These are phyloP conservation scores for Lentinula novae-zelandiae DNA, from an alignment of 1,284 basidiomycete genomes.

Conservation along the genomic window DNA sequence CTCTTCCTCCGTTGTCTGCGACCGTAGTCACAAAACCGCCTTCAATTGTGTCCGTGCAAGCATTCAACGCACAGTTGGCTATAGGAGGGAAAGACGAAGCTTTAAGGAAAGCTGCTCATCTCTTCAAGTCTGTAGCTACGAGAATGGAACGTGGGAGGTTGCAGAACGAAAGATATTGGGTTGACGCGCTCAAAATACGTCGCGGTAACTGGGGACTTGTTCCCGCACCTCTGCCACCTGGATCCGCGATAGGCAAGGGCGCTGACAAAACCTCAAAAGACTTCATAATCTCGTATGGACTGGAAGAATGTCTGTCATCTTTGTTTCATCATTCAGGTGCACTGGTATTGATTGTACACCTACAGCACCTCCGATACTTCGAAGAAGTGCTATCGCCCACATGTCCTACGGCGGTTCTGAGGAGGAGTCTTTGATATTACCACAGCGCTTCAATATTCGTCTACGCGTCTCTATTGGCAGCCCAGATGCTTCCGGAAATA, in stretches of 20 bases:
- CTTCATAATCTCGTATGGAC: conserved; percentile 70
- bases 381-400: conserved; percentile 63
- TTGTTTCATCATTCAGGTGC: conserved; percentile 21
- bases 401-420: conserved; percentile 48
- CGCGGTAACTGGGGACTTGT: conserved; percentile 73
- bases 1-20: conserved; percentile 46
- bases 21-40: conserved; percentile 63
- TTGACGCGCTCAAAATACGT: conserved; percentile 70
- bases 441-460: conserved; percentile 54
- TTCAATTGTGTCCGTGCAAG: conserved; percentile 63
- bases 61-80: conserved; percentile 70
- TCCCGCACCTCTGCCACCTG: conserved; percentile 69
- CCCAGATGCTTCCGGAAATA: conserved; percentile 28
- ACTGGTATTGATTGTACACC: conserved; percentile 11
- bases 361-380: conserved; percentile 59
- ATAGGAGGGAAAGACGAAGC: conserved; percentile 77
- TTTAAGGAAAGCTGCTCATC: conserved; percentile 61
- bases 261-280: conserved; percentile 76
- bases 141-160: conserved; percentile 61
- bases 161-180: conserved; percentile 70
- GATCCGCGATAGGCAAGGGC: conserved; percentile 64
- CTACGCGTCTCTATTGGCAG: conserved; percentile 53
- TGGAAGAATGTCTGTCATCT: conserved; percentile 62
- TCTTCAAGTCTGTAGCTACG: conserved; percentile 66
- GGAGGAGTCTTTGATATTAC: conserved; percentile 51